Evolutionary conservation across 495 filamentous ascomycete species (phyloP), one percentile per base, ranked within the genome.

Genomic region (Penicillium macrosclerotiorum): DNA sequence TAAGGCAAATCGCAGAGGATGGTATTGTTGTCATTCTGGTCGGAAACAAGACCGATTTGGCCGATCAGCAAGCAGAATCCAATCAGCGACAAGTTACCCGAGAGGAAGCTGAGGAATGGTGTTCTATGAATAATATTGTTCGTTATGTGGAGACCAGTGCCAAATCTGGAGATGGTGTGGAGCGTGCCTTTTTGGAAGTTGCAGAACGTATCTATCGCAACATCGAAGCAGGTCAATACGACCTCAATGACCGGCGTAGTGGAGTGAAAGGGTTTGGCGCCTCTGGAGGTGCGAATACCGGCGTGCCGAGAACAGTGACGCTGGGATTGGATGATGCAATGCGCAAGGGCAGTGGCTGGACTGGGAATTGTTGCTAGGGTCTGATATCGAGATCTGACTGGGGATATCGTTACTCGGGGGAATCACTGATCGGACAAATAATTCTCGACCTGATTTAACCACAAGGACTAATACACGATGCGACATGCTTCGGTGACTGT

Each of bases 71-170:
- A 42, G 73, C 72, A 9, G 72, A 53, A 5, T 62, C 70, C 46
- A 87, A 85, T 54, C 81, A 86, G 66, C 77, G 92, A 45, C 83
- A 89, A 57, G 88, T 98, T 1, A 83, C 86, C 1, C 68, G 63
- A 27, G 72, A 82, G 35, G 91, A 96, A 65, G 93, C 93, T 5
- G 81, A 87, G 54, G 86, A 85, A 39, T 98, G 93, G 93, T 93
- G 89, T 25, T 72, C 73, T 41, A 64, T 72, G 48, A 95, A 96
- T 66, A 84, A 83, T 37, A 80, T 96, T 13, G 78, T 95, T 47
- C 80, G 85, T 52, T 96, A 95, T 62, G 88, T 96, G 37, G 93
- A 98, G 70, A 98, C 93, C n/a, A 86, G 80, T 44, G 93, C 93
- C 27, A 98, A 96, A 72, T 90, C 81, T 27, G 93, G 93, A 17